Evolutionary conservation across 2,329 filamentous ascomycete species (phyloP), one percentile per base, ranked within the genome.

Genomic region (Beauveria sp.): DNA sequence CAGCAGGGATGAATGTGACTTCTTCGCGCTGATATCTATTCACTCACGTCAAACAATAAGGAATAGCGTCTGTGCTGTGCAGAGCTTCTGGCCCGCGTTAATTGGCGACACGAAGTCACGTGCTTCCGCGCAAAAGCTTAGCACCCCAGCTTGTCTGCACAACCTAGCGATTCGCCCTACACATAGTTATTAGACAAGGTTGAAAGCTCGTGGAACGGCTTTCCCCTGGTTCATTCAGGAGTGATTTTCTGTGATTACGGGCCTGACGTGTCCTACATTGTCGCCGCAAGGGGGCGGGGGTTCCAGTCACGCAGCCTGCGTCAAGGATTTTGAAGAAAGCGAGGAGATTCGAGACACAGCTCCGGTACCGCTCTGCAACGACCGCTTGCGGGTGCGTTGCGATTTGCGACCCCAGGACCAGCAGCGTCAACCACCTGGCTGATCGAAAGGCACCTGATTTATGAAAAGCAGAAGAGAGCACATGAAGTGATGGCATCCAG

Each of bases 231-330:
- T 18, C 24, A 16, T 10, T 24, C 46, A 52, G 48, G 26, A 20
- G 49, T 34, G 10, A 18, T 24, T 49, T 26, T 12, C 16, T 45
- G 57, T 60, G 38, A 26, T 45, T 52, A 38, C 7, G n/a, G 40
- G 38, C 5, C 51, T 56, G 60, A 46, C 51, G 34, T 50, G 60
- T 50, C 43, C 43, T 28, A 56, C 60, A 49, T 31, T 46, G n/a
- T 43, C 24, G 34, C 40, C 34, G 34, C 34, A 38, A 38, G 34
- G 28, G 49, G 24, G 22, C 22, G 10, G 31, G n/a, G 14, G 31
- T 61, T 18, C 20, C 43, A 48, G 38, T 38, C 18, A 52, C 28
- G 24, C 74, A 72, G 68, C 70, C 65, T 51, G 50, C 64, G 14
- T 56, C 61, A 49, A 72, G 75, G n/a, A 46, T 28, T 42, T n/a